Evolutionary conservation across 176 grass and related monocot genomes (phyloP), one percentile per base, ranked within the genome.

Genomic region (Thalia dealbata): DNA sequence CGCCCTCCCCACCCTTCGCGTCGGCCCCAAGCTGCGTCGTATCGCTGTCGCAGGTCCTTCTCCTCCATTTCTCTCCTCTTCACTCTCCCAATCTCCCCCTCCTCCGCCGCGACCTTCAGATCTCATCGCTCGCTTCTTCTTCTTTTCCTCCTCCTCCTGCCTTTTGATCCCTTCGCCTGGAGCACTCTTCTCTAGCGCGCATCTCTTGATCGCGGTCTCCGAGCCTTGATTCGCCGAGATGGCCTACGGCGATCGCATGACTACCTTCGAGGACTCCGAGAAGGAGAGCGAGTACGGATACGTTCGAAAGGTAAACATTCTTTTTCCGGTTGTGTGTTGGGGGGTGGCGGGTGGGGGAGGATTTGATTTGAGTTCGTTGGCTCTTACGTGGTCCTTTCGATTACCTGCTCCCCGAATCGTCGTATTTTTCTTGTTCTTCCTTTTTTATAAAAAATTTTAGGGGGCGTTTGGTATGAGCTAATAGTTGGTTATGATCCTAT

Each of bases 281-380:
- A 81, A 91, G 81, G 91, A 96, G 83, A 96, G 86, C 85, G 91
- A 91, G 91, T 96, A 86, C 67, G 88, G 91, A 45, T 96, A 96
- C 73, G 85, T 91, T 73, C 91, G 91, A 56, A 96, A 96, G 91
- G 91, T 96, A 21, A 30, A 0, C 12, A 38, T 38, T 35, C 19
- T 30, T 27, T 3, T 35, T 0, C 1, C 22, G 45, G 12, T 25
- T 13, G 22, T 48, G n/a, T n/a, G n/a, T n/a, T n/a, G n/a, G n/a
- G n/a, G n/a, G n/a, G n/a, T n/a, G n/a, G n/a, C n/a, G n/a, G n/a
- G n/a, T n/a, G n/a, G n/a, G n/a, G n/a, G n/a, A n/a, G n/a, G n/a
- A n/a, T 35, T 69, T 66, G n/a, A 48, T 48, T 48, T 48, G 45
- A 48, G 11, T 48, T 48, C 45, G 11, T 48, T 13, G 25, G 25